Percentiles rank a stretch among this genome's conserved stretches.
These are phyloP conservation scores for Candida bentonensis DNA, from an alignment of 805 yeast genomes.

Conservation along the genomic window DNA sequence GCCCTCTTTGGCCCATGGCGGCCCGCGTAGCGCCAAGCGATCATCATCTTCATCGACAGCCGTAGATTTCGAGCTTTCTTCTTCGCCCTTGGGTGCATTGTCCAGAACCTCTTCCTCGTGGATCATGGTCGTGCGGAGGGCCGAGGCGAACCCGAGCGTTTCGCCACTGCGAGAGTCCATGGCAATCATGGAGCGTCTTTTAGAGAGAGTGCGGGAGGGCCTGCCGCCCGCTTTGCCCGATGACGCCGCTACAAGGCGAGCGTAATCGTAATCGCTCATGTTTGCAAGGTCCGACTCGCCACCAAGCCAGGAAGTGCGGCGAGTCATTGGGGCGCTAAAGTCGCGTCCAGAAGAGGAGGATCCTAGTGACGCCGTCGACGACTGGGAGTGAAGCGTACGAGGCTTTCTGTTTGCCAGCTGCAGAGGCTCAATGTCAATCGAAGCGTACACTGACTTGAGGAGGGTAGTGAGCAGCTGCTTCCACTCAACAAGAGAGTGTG, in stretches of 20 bases:
- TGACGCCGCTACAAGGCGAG: background rate
- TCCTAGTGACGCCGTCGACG: background rate
- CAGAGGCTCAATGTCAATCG: background rate
- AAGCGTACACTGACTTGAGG: background rate
- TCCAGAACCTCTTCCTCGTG: background rate
- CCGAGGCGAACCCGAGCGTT: background rate
- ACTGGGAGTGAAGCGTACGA: background rate
- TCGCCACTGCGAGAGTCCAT: background rate
- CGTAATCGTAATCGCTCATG: slow-evolving; percentile 1
- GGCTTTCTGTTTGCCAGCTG: background rate
- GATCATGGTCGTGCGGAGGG: background rate
- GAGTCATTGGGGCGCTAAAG: background rate
- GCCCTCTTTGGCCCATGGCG: slow-evolving; percentile 73
- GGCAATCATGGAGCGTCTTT: background rate
- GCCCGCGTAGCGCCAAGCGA: slow-evolving; percentile 34
- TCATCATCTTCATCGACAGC: background rate
- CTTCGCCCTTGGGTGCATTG: background rate
- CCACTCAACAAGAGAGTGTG: background rate
- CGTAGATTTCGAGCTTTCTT: background rate
- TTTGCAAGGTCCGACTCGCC: background rate
- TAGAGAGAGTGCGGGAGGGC: background rate
- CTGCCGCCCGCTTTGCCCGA: background rate
- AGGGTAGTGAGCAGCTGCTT: background rate
- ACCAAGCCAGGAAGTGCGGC: background rate
- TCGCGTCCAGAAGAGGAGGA: background rate